Evolutionary conservation across 2,329 filamentous ascomycete genomes (phyloP), one percentile per base, ranked within the genome.

Genomic region (Penicillium italicum): DNA sequence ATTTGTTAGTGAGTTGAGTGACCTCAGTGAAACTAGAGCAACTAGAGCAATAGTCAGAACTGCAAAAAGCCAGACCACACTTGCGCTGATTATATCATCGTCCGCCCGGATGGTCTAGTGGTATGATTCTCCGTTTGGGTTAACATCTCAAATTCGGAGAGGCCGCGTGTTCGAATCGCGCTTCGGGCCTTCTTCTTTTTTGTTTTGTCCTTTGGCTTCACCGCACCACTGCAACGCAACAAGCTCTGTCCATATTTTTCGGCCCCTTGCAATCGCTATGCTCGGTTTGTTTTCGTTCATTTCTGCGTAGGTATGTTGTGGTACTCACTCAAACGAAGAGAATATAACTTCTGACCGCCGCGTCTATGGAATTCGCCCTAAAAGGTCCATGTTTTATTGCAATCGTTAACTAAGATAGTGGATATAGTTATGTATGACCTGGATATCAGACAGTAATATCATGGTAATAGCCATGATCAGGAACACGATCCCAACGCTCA

Each of bases 141-240:
- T 43, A 1, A 16, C 37, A 34, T n/a, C 37, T 50, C 37, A 44
- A 50, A 20, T 14, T 50, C 48, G 48, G 48, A 50, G 54, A 56
- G 52, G 53, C 54, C 54, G 53, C 46, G 48, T 50, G 48, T 50
- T 50, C 47, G 48, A 50, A 50, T 50, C 48, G 48, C 48, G 48
- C 48, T 50, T 50, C 47, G 47, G 47, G 47, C 47, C 47, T 4
- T 50, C 26, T 22, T 33, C 4, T 49, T 48, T 48, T 30, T 3
- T 31, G 5, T 45, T 33, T 44, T 22, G 20, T n/a, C 11, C 30
- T 43, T 30, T 8, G n/a, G n/a, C 10, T 18, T 1, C 8, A 10
- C n/a, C 18, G 8, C n/a, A 18, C 16, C n/a, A 18, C 16, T 10
- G 16, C 2, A n/a, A n/a, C 10, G 9, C 8, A 36, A 36, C n/a